Percentiles rank a stretch among this genome's conserved stretches.
These are phyloP conservation scores for Chytriomyces sp. DNA, from an alignment of 192 early-diverging fungal species.

Conservation along the genomic window DNA sequence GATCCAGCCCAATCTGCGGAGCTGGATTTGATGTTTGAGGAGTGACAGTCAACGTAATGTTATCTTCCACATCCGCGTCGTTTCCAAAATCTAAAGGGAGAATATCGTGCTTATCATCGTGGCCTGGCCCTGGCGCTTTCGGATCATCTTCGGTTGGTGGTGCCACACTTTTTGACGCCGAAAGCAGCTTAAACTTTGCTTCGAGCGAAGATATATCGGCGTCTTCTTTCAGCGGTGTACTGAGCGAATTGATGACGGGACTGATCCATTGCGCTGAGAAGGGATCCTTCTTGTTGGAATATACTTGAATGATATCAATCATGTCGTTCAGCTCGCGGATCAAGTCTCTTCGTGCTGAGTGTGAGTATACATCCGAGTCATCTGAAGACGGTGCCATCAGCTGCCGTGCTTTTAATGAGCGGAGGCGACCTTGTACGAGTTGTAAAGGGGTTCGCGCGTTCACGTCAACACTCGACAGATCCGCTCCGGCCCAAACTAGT, in stretches of 20 bases:
- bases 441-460: constrained; percentile 20
- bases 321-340: constrained; percentile 21
- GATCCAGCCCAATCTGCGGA: neutral
- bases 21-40: no score
- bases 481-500: constrained; percentile 40
- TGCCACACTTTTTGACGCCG: no score
- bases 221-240: neutral
- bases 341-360: neutral
- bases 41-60: neutral
- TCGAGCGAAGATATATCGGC: neutral
- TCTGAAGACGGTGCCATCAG: neutral
- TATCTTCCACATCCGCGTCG: neutral
- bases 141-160: no score
- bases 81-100: neutral
- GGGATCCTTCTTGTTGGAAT: neutral
- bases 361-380: neutral
- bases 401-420: neutral
- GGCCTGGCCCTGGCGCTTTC: no score
- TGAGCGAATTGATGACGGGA: neutral
- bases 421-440: constrained; percentile 12
- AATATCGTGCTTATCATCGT: neutral
- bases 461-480: constrained; percentile 6
- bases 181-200: neutral
- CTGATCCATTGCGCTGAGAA: neutral
- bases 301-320: constrained; percentile 13